phyloP scores from a whole-genome alignment of 2,329 filamentous ascomycete genomes.

The Trichoderma aggressivum region DNA sequence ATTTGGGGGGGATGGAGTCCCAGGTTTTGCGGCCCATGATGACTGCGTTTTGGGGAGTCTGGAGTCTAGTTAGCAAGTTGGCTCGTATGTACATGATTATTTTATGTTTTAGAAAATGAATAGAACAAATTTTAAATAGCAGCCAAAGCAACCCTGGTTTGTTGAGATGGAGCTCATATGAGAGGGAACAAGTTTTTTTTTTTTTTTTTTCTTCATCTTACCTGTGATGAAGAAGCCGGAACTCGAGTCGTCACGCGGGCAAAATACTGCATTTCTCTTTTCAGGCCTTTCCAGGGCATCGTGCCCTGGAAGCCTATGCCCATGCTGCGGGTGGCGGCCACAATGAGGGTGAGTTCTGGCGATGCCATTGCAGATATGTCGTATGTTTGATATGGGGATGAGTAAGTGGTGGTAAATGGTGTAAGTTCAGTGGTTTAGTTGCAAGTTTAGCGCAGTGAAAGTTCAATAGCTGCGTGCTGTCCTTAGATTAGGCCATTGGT shows the following conservation, averaged over 20 bases:
- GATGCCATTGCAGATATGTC: constrained; percentile 30
- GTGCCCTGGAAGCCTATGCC: constrained; percentile 79
- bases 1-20: constrained; percentile 77
- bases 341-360: constrained; percentile 78
- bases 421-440: neutral
- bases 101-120: too few species aligned
- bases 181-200: neutral
- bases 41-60: constrained; percentile 62
- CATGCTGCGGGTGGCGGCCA: constrained; percentile 85
- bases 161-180: neutral
- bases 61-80: constrained; percentile 23
- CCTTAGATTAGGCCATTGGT: neutral
- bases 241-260: constrained; percentile 78
- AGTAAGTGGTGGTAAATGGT: neutral
- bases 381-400: neutral
- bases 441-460: neutral
- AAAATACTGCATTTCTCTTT: constrained; percentile 93
- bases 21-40: constrained; percentile 98
- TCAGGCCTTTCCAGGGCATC: constrained; percentile 86
- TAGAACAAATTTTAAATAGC: too few species aligned
- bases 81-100: neutral
- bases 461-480: too few species aligned
- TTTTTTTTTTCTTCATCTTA: constrained; percentile 23
- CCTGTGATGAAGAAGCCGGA: constrained; percentile 35
- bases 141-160: neutral